Evolutionary conservation across 306 rosid genomes (phyloP).

Genomic region (Prosopis cineraria): DNA sequence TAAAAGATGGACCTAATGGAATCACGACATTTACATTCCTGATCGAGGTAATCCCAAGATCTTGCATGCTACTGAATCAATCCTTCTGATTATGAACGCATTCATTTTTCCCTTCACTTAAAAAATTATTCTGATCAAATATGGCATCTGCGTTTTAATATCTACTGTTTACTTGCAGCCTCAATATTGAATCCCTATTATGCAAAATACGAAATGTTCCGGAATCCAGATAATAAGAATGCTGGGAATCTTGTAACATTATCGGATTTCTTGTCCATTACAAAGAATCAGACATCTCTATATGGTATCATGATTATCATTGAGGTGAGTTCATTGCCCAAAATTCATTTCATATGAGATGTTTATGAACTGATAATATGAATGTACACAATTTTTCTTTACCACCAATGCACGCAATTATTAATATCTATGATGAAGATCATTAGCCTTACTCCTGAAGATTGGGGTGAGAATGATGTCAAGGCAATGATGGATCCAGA

Average conservation of each 20-base stretch:
- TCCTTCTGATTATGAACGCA: constrained; percentile 1
- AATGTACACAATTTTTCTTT: background rate
- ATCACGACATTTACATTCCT: background rate
- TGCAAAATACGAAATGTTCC: constrained; percentile 33
- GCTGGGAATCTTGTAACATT: constrained; percentile 55
- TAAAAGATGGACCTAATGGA: background rate
- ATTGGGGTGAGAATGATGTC: too few species aligned
- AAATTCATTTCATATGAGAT: constrained; percentile 2
- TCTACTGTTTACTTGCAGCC: constrained; percentile 57
- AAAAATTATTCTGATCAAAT: constrained; percentile 5
- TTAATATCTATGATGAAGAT: background rate
- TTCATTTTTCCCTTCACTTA: constrained; percentile 14
- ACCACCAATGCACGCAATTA: background rate
- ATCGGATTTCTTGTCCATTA: constrained; percentile 73
- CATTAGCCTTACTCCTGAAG: too few species aligned
- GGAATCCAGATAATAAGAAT: constrained; percentile 60
- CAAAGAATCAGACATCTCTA: constrained; percentile 67
- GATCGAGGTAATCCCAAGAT: background rate
- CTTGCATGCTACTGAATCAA: background rate
- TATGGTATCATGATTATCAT: constrained; percentile 68
- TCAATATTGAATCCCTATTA: constrained; percentile 52
- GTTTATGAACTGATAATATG: constrained; percentile 4
- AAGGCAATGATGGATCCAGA: too few species aligned
- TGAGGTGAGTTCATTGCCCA: constrained; percentile 57
- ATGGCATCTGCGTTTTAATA: constrained; percentile 38